A percentile compares a stretch with the other conserved stretches of the same genome.
Conservation (phyloP, 2,329 filamentous ascomycete genomes). For the Proliferodiscus dingleyae region DNA sequence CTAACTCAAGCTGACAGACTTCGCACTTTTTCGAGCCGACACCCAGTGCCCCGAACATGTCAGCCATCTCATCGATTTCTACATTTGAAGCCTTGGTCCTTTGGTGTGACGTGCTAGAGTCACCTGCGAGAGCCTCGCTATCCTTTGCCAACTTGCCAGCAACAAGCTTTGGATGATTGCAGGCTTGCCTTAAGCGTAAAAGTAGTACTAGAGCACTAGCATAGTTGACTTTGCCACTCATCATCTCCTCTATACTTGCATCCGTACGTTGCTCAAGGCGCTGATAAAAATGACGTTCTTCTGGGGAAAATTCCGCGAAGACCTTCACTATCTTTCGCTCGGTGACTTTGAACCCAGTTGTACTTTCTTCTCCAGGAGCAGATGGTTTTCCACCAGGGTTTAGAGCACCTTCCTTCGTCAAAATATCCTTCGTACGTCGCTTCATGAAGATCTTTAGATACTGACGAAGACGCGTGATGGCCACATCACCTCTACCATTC, state of each 20-base stretch:
- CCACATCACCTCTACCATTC: slow-evolving; percentile 81
- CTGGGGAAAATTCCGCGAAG: slow-evolving; percentile 69
- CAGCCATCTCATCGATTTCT: slow-evolving; percentile 73
- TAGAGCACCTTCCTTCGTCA: slow-evolving; percentile 79
- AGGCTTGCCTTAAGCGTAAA: slow-evolving; percentile 85
- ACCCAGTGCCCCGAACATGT: slow-evolving; percentile 79
- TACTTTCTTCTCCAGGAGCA: slow-evolving; percentile 40
- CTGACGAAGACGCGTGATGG: slow-evolving; percentile 79
- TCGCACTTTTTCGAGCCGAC: slow-evolving; percentile 32
- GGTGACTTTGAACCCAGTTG: slow-evolving; percentile 80
- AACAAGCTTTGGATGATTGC: slow-evolving; percentile 87
- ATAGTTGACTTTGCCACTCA: slow-evolving; percentile 79
- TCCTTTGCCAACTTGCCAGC: slow-evolving; percentile 82
- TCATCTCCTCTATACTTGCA: slow-evolving; percentile 81
- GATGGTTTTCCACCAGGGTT: slow-evolving; percentile 66
- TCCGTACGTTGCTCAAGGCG: slow-evolving; percentile 80
- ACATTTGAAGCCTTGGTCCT: slow-evolving; percentile 42
- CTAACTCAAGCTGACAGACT: slow-evolving; percentile 29
- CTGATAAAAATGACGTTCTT: slow-evolving; percentile 82
- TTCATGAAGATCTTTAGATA: slow-evolving; percentile 96
- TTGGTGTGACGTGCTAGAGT: slow-evolving; percentile 43
- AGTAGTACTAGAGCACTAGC: slow-evolving; percentile 89
- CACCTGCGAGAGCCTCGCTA: slow-evolving; percentile 73
- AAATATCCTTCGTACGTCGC: slow-evolving; percentile 93
- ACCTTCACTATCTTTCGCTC: slow-evolving; percentile 83